Base-by-base conservation (phyloP, 306 rosid species). In the Rosa rugosa region DNA sequence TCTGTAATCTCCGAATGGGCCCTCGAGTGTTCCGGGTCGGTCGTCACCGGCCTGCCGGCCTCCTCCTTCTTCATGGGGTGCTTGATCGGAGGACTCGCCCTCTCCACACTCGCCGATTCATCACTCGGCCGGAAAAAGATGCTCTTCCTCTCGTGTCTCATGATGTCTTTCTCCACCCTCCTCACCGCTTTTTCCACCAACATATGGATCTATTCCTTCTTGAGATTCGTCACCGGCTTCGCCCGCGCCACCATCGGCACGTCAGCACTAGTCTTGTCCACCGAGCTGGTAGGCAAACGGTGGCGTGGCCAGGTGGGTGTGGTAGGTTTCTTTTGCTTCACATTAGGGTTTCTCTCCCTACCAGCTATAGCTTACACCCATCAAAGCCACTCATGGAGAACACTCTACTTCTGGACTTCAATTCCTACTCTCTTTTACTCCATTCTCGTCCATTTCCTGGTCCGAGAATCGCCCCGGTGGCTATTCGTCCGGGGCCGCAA, bases 401-500 rank as follows among this genome's bases (percentile, higher is more conserved):
- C 50, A 13, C 85, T 90, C 6, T 88, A 90, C 53, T 0, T 92
- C 0, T 88, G 88, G 90, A 88, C 87, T 11, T 90, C 97, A 0
- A 49, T 90, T 23, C 90, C 89, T 0, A 67, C 87, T 8, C 8
- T 90, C 5, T 51, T 86, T 5, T 92, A 92, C 59, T 73, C 84
- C 12, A 0, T 78, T 2, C 0, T 68, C 4, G 83, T 92, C 2
- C 73, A 80, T 8, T 51, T 84, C 20, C 41, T 83, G 1, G 90
- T 87, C 20, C 73, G 17, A 1, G 97, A 92, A 20, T 90, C 97
- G 0, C 94, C 97, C 0, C 82, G 94, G 69, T 90, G 97, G 97
- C 85, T 90, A 6, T 75, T 90, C 4, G 76, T 90, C 6, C 76
- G 31, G 47, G 97, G 94, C 13, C 75, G 82, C 9, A 84, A 74